These are phyloP conservation scores for Phytopythium sindhum DNA, from an alignment of 352 stramenopile species.

Conservation along the genomic window DNA sequence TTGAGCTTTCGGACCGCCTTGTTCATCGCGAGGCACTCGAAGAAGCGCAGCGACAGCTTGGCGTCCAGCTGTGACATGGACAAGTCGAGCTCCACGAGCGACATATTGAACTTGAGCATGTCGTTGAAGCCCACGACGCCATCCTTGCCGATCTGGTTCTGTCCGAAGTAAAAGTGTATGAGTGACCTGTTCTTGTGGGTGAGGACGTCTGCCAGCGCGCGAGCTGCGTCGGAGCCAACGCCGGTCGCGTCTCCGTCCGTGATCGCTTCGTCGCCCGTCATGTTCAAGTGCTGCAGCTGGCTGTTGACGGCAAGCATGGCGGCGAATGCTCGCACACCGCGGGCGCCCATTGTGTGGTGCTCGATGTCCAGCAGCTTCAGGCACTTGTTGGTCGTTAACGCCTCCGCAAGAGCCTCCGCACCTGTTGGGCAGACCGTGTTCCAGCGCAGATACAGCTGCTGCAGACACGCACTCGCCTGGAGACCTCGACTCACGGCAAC, in stretches of 20 bases:
- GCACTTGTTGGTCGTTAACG: slow-evolving; percentile 53
- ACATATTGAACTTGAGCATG: slow-evolving; percentile 47
- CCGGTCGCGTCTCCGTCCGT: slow-evolving; percentile 37
- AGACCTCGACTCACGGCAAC: slow-evolving; percentile 53
- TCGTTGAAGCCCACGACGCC: slow-evolving; percentile 51
- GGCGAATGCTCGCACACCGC: slow-evolving; percentile 53
- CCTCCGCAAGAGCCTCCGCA: slow-evolving; percentile 51
- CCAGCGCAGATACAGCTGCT: slow-evolving; percentile 71
- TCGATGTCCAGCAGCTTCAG: slow-evolving; percentile 67
- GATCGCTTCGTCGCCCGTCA: slow-evolving; percentile 59
- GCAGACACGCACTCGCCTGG: slow-evolving; percentile 44
- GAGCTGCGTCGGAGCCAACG: slow-evolving; percentile 47
- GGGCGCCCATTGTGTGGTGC: slow-evolving; percentile 62
- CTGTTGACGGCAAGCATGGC: slow-evolving; percentile 58
- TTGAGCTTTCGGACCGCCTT: slow-evolving; percentile 41
- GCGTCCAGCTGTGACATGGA: slow-evolving; percentile 53
- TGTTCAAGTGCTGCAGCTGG: slow-evolving; percentile 51
- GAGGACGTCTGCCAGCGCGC: slow-evolving; percentile 40
- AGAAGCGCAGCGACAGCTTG: slow-evolving; percentile 57
- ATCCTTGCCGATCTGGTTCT: slow-evolving; percentile 60
- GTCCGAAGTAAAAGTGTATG: slow-evolving; percentile 42
- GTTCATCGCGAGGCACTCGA: slow-evolving; percentile 67
- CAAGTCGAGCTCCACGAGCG: slow-evolving; percentile 56
- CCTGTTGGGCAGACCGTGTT: slow-evolving; percentile 56
- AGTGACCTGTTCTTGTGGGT: slow-evolving; percentile 47